A percentile compares a stretch with the other conserved stretches of the same genome.
Conservation (phyloP, 345 rosid genomes). For the Bretschneidera sinensis region DNA sequence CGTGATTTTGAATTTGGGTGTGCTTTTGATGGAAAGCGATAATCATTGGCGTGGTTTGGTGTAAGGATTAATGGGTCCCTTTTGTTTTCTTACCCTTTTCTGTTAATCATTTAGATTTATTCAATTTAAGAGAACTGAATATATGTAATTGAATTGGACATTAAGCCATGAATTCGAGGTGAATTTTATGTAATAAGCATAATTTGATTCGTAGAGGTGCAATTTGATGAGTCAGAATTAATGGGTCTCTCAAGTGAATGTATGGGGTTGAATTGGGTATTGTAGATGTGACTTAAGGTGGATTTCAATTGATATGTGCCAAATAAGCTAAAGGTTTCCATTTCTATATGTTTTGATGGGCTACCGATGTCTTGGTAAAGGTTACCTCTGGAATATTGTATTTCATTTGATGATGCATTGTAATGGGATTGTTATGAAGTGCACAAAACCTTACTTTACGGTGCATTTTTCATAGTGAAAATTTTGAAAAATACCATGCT, state of each 20-base stretch:
- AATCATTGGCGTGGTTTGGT: constrained; percentile 27
- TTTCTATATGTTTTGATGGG: too few species aligned
- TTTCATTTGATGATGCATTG: too few species aligned
- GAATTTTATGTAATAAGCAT: background rate
- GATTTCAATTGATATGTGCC: too few species aligned
- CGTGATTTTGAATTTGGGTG: constrained; percentile 1
- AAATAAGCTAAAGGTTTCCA: background rate
- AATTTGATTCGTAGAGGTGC: background rate
- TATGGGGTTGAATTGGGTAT: background rate
- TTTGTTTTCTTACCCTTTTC: constrained; percentile 9
- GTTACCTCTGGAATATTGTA: too few species aligned
- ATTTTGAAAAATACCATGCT: too few species aligned
- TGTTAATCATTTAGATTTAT: background rate
- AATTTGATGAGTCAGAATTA: background rate
- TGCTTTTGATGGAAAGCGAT: constrained; percentile 37
- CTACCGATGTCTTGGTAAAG: too few species aligned
- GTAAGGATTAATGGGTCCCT: constrained; percentile 24
- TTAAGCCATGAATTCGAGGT: background rate
- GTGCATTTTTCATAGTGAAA: too few species aligned
- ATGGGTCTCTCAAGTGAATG: background rate
- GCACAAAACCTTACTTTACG: too few species aligned
- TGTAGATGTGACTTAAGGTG: too few species aligned
- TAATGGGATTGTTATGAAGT: too few species aligned
- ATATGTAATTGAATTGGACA: background rate
- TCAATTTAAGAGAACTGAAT: background rate